phyloP scores from a whole-genome alignment of 2,329 filamentous ascomycete species.

The Diplodia seriata region DNA sequence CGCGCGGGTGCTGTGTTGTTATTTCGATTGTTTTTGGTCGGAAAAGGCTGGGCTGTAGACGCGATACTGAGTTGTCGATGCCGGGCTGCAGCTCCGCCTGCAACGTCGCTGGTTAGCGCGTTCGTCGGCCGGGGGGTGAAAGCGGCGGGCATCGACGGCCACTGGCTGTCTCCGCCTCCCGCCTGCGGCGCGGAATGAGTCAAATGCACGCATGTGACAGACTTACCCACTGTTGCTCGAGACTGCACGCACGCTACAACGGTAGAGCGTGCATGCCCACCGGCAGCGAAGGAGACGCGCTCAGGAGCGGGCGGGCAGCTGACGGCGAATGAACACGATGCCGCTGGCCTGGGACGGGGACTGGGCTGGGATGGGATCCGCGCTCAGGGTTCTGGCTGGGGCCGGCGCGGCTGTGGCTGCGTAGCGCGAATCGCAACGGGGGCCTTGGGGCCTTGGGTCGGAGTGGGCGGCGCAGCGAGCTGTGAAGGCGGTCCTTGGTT shows the following conservation, averaged over 20 bases:
- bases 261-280: conserved; percentile 24
- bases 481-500: neutral
- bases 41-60: conserved; percentile 20
- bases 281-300: conserved; percentile 12
- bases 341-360: neutral
- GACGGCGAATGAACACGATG: conserved; percentile 7
- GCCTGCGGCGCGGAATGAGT: conserved; percentile 7
- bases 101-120: conserved; percentile 25
- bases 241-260: conserved; percentile 14
- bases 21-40: conserved; percentile 28
- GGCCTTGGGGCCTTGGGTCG: conserved; percentile 20
- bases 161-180: conserved; percentile 20
- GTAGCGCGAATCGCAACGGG: conserved; percentile 10
- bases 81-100: conserved; percentile 27
- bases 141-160: conserved; percentile 12
- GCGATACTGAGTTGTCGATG: conserved; percentile 27
- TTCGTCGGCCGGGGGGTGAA: conserved; percentile 18
- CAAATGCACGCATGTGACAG: conserved; percentile 17
- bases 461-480: neutral
- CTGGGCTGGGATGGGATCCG: conserved; percentile 22
- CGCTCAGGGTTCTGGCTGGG: conserved; percentile 19
- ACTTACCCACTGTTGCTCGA: conserved; percentile 19
- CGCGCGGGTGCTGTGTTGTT: conserved; percentile 26
- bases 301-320: neutral
- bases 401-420: conserved; percentile 25